Conservation (phyloP, 352 stramenopile species). For the Pythium rhizo-oryzae region DNA sequence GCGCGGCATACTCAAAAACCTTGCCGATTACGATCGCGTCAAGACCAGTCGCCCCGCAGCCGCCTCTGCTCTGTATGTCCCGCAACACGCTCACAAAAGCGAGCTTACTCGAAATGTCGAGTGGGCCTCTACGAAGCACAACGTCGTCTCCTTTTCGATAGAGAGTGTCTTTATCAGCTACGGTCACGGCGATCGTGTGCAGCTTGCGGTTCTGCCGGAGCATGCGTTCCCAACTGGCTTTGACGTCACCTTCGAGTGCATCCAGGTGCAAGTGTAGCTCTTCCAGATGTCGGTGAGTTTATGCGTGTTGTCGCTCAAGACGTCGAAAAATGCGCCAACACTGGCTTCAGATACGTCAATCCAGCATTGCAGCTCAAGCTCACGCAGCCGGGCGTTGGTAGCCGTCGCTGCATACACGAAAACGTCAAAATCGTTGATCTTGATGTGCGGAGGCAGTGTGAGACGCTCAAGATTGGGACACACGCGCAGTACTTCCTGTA, state of each 20-base stretch:
- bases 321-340: background rate
- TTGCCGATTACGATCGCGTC: background rate
- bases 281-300: background rate
- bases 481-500: background rate
- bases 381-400: background rate
- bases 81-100: background rate
- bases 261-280: background rate
- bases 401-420: background rate
- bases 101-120: background rate
- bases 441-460: background rate
- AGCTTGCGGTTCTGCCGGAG: background rate
- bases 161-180: background rate
- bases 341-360: background rate
- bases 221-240: background rate
- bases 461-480: background rate
- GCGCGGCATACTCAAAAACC: background rate
- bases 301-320: background rate
- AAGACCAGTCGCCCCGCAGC: background rate
- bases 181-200: background rate
- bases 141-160: background rate
- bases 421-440: background rate
- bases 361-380: background rate
- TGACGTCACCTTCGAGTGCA: background rate
- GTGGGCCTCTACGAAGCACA: background rate
- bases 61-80: background rate